Evolutionary conservation across 169 alveolate genomes (phyloP), one percentile per base, ranked within the genome.

Genomic region (Plasmodium blacklocki): DNA sequence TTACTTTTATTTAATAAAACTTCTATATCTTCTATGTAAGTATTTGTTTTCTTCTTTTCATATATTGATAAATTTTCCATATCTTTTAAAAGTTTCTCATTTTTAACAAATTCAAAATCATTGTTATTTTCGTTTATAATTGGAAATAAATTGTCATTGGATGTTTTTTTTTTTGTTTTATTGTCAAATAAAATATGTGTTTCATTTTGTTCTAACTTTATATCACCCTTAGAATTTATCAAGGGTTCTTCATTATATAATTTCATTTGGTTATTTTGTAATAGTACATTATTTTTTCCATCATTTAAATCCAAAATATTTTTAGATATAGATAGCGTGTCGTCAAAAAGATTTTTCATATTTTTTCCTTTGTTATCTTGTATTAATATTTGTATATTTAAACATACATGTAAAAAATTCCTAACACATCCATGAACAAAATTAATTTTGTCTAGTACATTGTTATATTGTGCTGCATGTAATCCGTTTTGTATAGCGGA

Each of bases 401-500:
- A 64, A 59, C 73, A 71, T 49, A 86, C 56, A 59, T 72, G 71
- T 26, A 86, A 68, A 62, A 86, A 86, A 11, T 45, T 62, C 23
- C 73, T 86, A 50, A 71, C 92, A 49, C 88, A 70, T 15, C 78
- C 19, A 72, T 86, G 86, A 14, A 86, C 92, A 67, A 86, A 86
- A 49, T 70, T 86, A 4, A 74, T 63, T 39, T 86, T 86, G 18
- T 86, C 68, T 54, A 86, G 29, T 11, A 86, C 88, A 60, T 73
- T 63, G 58, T 86, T 86, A 64, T 86, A 86, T 14, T 70, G 76
- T 26, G 92, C 92, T 15, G 92, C 49, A 47, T 86, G 71, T 59
- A 86, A 58, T 11, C 92, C 92, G 73, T 86, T 47, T 67, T 73
- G 26, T 43, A 91, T 85, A n/a, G 94, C 89, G 14, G 18, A 15